Percentiles rank a stretch among this genome's conserved stretches.
These are phyloP conservation scores for Nepenthes mirabilis DNA, from an alignment of 148 eudicot genomes.

Conservation along the genomic window DNA sequence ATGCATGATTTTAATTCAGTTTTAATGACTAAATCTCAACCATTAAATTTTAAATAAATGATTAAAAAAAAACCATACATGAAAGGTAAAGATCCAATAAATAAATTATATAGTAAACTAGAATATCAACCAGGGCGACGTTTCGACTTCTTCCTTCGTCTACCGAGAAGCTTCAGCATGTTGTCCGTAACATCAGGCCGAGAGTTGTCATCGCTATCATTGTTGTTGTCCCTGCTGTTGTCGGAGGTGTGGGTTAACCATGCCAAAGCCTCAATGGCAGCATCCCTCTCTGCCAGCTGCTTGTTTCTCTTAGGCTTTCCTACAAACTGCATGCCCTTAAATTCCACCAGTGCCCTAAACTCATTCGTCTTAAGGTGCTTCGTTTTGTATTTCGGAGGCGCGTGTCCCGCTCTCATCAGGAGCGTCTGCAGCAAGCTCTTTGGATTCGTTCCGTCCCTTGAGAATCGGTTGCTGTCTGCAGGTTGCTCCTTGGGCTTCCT, in stretches of 20 bases:
- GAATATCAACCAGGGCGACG: slow-evolving; percentile 18
- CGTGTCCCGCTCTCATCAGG: slow-evolving; percentile 93
- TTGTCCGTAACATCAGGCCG: slow-evolving; percentile 82
- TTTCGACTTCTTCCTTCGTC: slow-evolving; percentile 62
- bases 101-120: background rate
- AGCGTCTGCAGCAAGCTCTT: slow-evolving; percentile 93
- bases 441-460: slow-evolving; percentile 88
- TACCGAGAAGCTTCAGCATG: slow-evolving; percentile 91
- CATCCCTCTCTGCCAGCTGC: slow-evolving; percentile 82
- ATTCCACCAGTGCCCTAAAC: slow-evolving; percentile 85
- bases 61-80: no score
- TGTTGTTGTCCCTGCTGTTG: slow-evolving; percentile 20
- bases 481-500: slow-evolving; percentile 37
- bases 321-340: slow-evolving; percentile 98
- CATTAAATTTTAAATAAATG: no score
- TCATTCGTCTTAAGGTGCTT: slow-evolving; percentile 93
- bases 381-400: slow-evolving; percentile 89
- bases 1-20: no score
- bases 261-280: slow-evolving; percentile 87
- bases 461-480: slow-evolving; percentile 39
- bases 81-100: background rate
- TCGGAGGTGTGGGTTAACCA: slow-evolving; percentile 91
- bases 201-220: slow-evolving; percentile 27
- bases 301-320: slow-evolving; percentile 92
- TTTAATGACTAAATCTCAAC: no score